Evolutionary conservation across 163 green algal species (phyloP).

Genomic region (Chlamydomonas reinhardtii): DNA sequence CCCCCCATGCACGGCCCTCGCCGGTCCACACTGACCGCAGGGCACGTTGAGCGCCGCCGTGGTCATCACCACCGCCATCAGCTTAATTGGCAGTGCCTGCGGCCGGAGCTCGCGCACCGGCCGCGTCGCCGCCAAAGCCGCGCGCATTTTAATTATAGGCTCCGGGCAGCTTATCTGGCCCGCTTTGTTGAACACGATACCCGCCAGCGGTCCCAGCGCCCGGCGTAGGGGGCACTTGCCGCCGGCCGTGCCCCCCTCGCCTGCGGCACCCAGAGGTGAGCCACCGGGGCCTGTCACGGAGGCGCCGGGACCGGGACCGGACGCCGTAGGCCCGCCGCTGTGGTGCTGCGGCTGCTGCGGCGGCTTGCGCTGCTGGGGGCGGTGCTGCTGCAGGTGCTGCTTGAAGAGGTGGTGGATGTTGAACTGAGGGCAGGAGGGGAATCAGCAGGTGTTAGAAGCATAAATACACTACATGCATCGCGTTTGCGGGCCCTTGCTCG

Average conservation of each 20-base stretch:
- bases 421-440: neutral
- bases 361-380: constrained; percentile 49
- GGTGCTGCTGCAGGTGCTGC: constrained; percentile 62
- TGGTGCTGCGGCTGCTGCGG: constrained; percentile 7
- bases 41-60: constrained; percentile 88
- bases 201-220: constrained; percentile 71
- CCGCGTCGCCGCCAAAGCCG: constrained; percentile 77
- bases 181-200: constrained; percentile 72
- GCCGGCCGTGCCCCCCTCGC: neutral
- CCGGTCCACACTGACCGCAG: constrained; percentile 59
- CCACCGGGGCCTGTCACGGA: no score
- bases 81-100: constrained; percentile 76
- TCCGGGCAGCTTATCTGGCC: constrained; percentile 82
- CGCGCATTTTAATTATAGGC: constrained; percentile 85
- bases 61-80: constrained; percentile 76
- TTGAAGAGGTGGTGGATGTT: constrained; percentile 41
- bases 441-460: neutral
- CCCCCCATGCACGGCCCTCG: no score
- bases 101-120: constrained; percentile 79
- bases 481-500: no score
- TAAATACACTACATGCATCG: neutral
- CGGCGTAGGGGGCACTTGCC: constrained; percentile 72
- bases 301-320: neutral
- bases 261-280: no score
- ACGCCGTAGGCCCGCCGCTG: neutral